phyloP scores from a whole-genome alignment of 345 rosid species.

The Salix purpurea region DNA sequence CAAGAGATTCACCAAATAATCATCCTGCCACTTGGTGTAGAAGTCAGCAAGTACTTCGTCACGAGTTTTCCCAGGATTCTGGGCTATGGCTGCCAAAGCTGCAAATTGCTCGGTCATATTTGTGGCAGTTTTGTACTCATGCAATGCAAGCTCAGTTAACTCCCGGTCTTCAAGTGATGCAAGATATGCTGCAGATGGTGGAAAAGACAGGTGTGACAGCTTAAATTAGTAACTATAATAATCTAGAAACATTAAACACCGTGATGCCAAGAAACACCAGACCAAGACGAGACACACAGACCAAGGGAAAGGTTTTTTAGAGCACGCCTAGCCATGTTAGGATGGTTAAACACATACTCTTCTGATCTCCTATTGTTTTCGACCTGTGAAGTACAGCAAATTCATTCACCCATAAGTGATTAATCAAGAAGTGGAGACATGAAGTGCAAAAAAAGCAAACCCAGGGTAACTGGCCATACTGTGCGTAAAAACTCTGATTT shows the following conservation, averaged over 20 bases:
- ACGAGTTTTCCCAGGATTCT: slow-evolving; percentile 69
- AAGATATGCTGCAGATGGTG: slow-evolving; percentile 58
- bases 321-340: slow-evolving; percentile 80
- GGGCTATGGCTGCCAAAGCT: slow-evolving; percentile 83
- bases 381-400: slow-evolving; percentile 41
- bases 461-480: slow-evolving; percentile 31
- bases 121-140: slow-evolving; percentile 72
- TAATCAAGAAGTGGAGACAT: not conserved
- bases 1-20: slow-evolving; percentile 60
- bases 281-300: slow-evolving; percentile 25
- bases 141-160: slow-evolving; percentile 46
- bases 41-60: slow-evolving; percentile 81
- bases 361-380: slow-evolving; percentile 69
- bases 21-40: slow-evolving; percentile 79
- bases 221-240: not conserved
- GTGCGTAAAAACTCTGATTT: slow-evolving; percentile 66
- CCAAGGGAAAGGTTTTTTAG: slow-evolving; percentile 82
- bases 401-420: not conserved
- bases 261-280: slow-evolving; percentile 17
- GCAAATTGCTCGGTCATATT: slow-evolving; percentile 93
- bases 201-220: slow-evolving; percentile 1
- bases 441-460: not conserved
- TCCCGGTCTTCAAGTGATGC: slow-evolving; percentile 73
- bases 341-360: slow-evolving; percentile 72
- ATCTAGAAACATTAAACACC: not conserved